Base-by-base conservation (phyloP, 495 filamentous ascomycete species). In the Lophiotrema nucula region DNA sequence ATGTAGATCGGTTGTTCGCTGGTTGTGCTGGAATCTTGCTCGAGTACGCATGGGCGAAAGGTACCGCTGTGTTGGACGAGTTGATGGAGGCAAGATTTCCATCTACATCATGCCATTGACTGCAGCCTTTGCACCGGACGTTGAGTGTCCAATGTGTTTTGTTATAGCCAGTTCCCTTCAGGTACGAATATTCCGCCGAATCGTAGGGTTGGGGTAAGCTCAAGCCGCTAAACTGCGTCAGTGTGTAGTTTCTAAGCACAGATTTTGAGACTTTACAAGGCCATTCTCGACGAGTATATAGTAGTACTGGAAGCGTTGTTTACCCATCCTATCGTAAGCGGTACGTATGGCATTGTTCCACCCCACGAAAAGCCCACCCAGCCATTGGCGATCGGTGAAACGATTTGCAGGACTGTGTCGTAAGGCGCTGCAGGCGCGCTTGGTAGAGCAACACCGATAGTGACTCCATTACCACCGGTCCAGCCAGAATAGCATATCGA, bases 321-420 rank as follows among this genome's bases (percentile, higher is more conserved):
- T 6, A 52, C 37, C 61, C 61, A 64, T 2, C 61, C 61, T 19
- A 64, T 41, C 18, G 61, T 64, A 4, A 64, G 45, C 2, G 61
- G 61, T 6, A 59, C 56, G 43, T 59, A 64, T 2, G 56, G 55
- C 61, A 64, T 64, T 8, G 61, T 64, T 2, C 61, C 61, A 24
- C 61, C 61, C 61, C 61, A 64, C 24, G 61, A 24, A 22, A 64
- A 59, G 8, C 61, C 61, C 3, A 64, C 61, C 61, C 61, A 64
- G 31, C 55, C 55, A 59, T 59, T 64, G 1, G 47, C 33, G 8
- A 59, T 60, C 8, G 61, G 61, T 6, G 55, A 54, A n/a, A 64
- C 46, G 19, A 64, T 64, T 26, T 64, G 61, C n/a, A 64, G 37
- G 22, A 60, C 45, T 6, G 56, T 56, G 15, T 64, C 61, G 41